Evolutionary conservation across 768 basidiomycete genomes (phyloP), one percentile per base, ranked within the genome.

Genomic region (Cystofilobasidium macerans): DNA sequence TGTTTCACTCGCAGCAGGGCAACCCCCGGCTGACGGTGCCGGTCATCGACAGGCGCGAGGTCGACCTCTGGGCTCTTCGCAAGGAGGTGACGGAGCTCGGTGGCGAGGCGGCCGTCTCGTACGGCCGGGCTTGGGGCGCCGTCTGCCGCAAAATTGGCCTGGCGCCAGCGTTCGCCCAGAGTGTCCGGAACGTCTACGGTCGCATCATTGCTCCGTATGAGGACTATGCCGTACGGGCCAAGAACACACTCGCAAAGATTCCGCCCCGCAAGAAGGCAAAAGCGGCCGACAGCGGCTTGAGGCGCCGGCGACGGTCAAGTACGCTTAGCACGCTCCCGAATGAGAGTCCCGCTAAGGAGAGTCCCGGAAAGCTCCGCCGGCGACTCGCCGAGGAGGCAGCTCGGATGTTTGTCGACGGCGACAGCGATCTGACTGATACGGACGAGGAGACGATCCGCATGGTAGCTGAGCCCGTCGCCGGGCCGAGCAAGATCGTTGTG

Each of bases 131-230:
- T 72, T 99, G 95, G 95, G 84, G 85, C 6, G 85, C 88, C 72
- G 78, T 99, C 62, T 89, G 89, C 33, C 83, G 57, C 79, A 83
- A 42, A 79, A 95, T 65, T 89, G 92, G 33, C 91, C 90, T 79
- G 81, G 85, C 69, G 85, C 86, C 45, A 83, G 87, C 43, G 86
- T 85, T 38, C 87, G 88, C 87, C 20, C 85, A 86, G 1, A 87
- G 92, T 73, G 84, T 98, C 75, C 89, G 89, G 79, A 85, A 84
- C 71, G 89, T 92, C 6, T 99, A 94, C 76, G 82, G 81, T 65
- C 84, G 87, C 62, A 88, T 99, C 73, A 88, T 99, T 71, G 82
- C 91, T 51, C 95, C 95, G n/a, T 99, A 90, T 72, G 94, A 98
- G 72, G 84, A 88, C 72, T 97, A 90, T 75, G 86, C 84, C 65